Conservation (phyloP, 768 basidiomycete species). For the Gloeostereum incarnatum region DNA sequence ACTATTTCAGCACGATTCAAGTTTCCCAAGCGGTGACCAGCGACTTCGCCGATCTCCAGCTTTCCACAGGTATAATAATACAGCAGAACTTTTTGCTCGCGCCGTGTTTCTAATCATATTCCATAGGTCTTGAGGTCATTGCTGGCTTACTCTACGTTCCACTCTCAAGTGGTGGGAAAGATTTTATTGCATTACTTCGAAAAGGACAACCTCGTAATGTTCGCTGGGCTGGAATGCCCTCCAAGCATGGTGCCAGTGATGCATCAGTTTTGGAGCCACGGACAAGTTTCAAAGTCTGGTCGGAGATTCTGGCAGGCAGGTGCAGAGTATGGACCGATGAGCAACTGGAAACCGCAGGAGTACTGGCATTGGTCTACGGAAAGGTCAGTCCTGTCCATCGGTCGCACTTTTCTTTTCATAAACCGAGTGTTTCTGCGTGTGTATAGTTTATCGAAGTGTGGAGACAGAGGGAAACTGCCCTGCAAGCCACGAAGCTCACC, state of each 20-base stretch:
- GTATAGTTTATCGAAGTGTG: slow-evolving; percentile 80
- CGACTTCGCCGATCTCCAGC: slow-evolving; percentile 76
- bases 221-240: slow-evolving; percentile 73
- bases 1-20: slow-evolving; percentile 63
- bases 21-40: slow-evolving; percentile 56
- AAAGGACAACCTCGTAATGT: slow-evolving; percentile 65
- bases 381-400: slow-evolving; percentile 29
- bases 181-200: slow-evolving; percentile 78
- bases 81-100: too few relatives aligned
- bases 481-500: slow-evolving; percentile 65
- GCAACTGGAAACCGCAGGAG: slow-evolving; percentile 74
- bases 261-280: slow-evolving; percentile 54
- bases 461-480: slow-evolving; percentile 70
- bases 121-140: too few relatives aligned
- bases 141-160: slow-evolving; percentile 73
- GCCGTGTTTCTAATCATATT: too few relatives aligned
- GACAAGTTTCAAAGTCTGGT: slow-evolving; percentile 76
- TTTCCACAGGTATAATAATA: too few relatives aligned
- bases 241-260: slow-evolving; percentile 28
- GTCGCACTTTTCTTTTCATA: not conserved
- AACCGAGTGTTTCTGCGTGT: not conserved
- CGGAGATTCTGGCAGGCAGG: slow-evolving; percentile 60
- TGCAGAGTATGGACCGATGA: slow-evolving; percentile 74
- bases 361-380: slow-evolving; percentile 71
- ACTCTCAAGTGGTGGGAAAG: slow-evolving; percentile 59